These are phyloP conservation scores for Chloranthus sessilifolius DNA, from an alignment of 164 flowering plant species.

Conservation along the genomic window DNA sequence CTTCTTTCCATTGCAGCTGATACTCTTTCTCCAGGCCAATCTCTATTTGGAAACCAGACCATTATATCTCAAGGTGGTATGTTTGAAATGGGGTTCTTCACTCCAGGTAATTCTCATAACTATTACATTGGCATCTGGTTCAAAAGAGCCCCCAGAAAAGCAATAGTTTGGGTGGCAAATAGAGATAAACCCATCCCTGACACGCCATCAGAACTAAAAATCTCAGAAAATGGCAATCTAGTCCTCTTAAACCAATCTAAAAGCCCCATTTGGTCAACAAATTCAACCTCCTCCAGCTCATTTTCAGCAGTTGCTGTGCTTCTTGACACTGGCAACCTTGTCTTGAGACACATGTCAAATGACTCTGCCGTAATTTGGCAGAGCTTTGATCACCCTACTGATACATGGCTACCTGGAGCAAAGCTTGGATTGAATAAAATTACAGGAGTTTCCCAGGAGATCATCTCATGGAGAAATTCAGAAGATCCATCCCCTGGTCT, in stretches of 20 bases:
- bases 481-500: conserved; percentile 15
- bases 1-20: not conserved
- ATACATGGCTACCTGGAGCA: conserved; percentile 11
- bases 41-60: conserved; percentile 16
- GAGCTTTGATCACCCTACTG: conserved; percentile 12
- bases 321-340: conserved; percentile 24
- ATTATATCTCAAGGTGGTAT: conserved; percentile 15
- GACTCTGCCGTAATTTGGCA: conserved; percentile 1
- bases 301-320: conserved; percentile 5
- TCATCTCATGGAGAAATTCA: conserved; percentile 15
- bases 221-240: conserved; percentile 27
- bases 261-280: conserved; percentile 10
- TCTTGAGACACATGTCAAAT: conserved; percentile 9
- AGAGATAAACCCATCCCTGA: conserved; percentile 19
- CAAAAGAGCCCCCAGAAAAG: conserved; percentile 7
- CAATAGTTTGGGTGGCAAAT: conserved; percentile 26
- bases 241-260: conserved; percentile 9
- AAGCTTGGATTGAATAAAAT: conserved; percentile 5
- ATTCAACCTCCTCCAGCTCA: not conserved
- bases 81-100: conserved; percentile 24
- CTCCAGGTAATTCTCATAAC: conserved; percentile 11
- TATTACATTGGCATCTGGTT: conserved; percentile 23
- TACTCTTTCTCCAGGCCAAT: conserved; percentile 15
- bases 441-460: not conserved
- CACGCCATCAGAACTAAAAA: conserved; percentile 13